phyloP scores from a whole-genome alignment of 208 protist genomes.

The Leishmania braziliensis region DNA sequence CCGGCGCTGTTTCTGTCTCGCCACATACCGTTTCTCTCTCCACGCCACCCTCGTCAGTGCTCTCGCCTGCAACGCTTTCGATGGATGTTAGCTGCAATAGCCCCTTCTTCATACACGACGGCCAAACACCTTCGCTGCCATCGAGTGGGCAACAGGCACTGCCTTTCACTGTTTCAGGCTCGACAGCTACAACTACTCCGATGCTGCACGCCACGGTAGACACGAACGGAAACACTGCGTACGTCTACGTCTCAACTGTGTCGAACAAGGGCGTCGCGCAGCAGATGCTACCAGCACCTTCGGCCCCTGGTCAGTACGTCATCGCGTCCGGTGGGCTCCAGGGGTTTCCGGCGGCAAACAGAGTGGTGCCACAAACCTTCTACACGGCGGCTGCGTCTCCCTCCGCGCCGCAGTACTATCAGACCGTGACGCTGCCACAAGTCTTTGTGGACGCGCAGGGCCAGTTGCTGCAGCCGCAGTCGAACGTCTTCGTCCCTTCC shows the following conservation, averaged over 20 bases:
- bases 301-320: slow-evolving; percentile 13
- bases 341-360: background rate
- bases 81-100: slow-evolving; percentile 5
- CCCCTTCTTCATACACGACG: slow-evolving; percentile 2
- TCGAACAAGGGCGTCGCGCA: background rate
- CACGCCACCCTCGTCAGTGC: slow-evolving; percentile 16
- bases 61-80: slow-evolving; percentile 22
- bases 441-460: slow-evolving; percentile 24
- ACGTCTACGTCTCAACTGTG: slow-evolving; percentile 16
- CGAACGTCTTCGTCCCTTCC: slow-evolving; percentile 15
- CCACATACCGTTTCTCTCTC: slow-evolving; percentile 14
- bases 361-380: slow-evolving; percentile 2
- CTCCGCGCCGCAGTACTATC: slow-evolving; percentile 1
- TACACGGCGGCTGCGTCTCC: slow-evolving; percentile 9
- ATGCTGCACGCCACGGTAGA: slow-evolving; percentile 26
- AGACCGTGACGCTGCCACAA: slow-evolving; percentile 14
- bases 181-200: background rate
- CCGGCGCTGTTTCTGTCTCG: slow-evolving; percentile 2
- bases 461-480: slow-evolving; percentile 7
- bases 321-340: slow-evolving; percentile 4
- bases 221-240: slow-evolving; percentile 19
- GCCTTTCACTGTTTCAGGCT: slow-evolving; percentile 5
- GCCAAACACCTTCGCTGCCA: slow-evolving; percentile 9
- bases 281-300: background rate
- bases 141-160: slow-evolving; percentile 1